These are phyloP conservation scores for Volvox africanus DNA, from an alignment of 139 green algal genomes.

Conservation along the genomic window DNA sequence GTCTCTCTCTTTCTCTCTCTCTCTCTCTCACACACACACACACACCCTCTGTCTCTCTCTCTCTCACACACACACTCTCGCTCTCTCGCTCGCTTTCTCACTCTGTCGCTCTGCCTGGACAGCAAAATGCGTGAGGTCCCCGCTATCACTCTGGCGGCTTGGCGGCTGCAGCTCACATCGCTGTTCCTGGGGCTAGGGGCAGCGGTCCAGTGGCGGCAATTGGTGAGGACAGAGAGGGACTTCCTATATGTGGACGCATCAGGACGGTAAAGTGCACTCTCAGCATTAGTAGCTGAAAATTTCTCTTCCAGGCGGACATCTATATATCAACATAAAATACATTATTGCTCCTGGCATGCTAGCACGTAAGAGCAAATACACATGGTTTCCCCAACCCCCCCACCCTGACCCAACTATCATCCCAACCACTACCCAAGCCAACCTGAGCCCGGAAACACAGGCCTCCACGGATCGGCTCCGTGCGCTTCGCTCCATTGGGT, in stretches of 20 bases:
- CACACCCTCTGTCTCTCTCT: no score
- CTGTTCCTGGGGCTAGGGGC: conserved; percentile 63
- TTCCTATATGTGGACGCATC: no score
- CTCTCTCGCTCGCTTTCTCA: background rate
- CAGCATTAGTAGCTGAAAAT: no score
- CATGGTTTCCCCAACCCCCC: background rate
- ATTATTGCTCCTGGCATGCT: no score
- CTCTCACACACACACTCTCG: no score
- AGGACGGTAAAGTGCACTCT: no score
- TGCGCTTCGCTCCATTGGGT: background rate
- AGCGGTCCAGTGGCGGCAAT: conserved; percentile 60
- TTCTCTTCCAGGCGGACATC: no score
- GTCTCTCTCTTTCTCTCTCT: background rate
- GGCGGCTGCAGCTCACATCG: conserved; percentile 78
- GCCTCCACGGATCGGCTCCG: background rate
- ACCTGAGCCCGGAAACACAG: background rate
- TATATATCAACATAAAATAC: no score
- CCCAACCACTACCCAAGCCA: background rate
- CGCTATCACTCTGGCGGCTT: conserved; percentile 76
- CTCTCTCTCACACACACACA: no score
- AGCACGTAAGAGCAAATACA: no score
- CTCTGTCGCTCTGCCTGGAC: background rate
- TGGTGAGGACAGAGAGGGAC: conserved; percentile 34
- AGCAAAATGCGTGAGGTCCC: conserved; percentile 72
- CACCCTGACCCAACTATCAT: background rate